A percentile compares a stretch with the other conserved stretches of the same genome.
phyloP scores from a whole-genome alignment of 2,329 filamentous ascomycete species.

The Pyricularia sp. region DNA sequence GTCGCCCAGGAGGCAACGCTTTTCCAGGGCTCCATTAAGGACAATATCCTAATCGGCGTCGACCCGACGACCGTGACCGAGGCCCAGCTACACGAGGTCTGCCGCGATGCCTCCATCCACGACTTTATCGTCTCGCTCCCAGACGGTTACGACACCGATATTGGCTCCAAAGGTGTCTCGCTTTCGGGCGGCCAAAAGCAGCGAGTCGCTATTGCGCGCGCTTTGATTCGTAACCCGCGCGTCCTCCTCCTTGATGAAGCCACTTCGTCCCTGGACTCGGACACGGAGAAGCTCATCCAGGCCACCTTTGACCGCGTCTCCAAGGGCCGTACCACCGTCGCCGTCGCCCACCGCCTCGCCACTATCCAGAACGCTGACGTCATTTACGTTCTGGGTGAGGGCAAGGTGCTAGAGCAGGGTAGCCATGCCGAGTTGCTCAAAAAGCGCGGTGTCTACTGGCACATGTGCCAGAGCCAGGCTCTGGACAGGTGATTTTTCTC shows the following conservation, averaged over 20 bases:
- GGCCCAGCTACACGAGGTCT: constrained; percentile 40
- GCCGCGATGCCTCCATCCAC: constrained; percentile 56
- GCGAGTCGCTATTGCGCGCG: constrained; percentile 45
- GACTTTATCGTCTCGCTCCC: constrained; percentile 62
- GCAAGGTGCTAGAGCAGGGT: constrained; percentile 46
- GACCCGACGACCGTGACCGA: constrained; percentile 40
- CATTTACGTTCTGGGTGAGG: constrained; percentile 70
- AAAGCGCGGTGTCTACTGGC: constrained; percentile 45
- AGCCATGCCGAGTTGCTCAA: constrained; percentile 41
- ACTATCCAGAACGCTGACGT: constrained; percentile 12
- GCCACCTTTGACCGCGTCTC: constrained; percentile 55
- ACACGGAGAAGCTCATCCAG: constrained; percentile 53
- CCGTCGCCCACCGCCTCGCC: constrained; percentile 61
- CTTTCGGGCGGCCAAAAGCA: constrained; percentile 51
- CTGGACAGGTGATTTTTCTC: constrained; percentile 32
- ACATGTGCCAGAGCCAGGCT: constrained; percentile 53
- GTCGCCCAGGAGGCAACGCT: constrained; percentile 69
- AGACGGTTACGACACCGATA: constrained; percentile 56
- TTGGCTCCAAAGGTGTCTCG: constrained; percentile 57
- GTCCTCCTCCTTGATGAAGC: constrained; percentile 50
- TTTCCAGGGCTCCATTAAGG: constrained; percentile 58
- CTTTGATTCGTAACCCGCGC: constrained; percentile 40
- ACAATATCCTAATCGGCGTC: constrained; percentile 62
- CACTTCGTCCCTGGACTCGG: constrained; percentile 48
- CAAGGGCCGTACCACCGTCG: constrained; percentile 54